Percentiles rank a stretch among this genome's conserved stretches.
phyloP scores from a whole-genome alignment of 179 eudicot genomes.

The Spinacia oleracea region DNA sequence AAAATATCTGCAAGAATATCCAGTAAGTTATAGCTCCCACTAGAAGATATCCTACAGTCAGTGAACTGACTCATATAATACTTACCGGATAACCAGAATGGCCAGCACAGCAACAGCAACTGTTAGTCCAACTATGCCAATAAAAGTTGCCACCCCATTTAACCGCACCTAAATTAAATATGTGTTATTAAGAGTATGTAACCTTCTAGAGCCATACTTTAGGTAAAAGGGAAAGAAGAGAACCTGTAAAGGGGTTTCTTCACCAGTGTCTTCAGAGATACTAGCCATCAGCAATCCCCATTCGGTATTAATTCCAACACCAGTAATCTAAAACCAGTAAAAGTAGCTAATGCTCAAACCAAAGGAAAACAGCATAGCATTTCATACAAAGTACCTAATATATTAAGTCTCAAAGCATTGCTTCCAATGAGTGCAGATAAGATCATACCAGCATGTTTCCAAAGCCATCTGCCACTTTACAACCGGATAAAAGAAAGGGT shows the following conservation, averaged over 20 bases:
- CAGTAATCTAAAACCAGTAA: constrained; percentile 56
- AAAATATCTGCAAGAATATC: constrained; percentile 51
- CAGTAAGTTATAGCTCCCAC: neutral
- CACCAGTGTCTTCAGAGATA: constrained; percentile 85
- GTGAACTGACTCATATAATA: neutral
- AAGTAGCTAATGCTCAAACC: constrained; percentile 5
- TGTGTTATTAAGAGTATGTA: constrained; percentile 1
- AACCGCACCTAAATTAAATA: constrained; percentile 62
- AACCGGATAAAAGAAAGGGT: constrained; percentile 85
- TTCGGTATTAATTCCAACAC: constrained; percentile 90
- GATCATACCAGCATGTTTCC: constrained; percentile 83
- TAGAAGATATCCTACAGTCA: neutral
- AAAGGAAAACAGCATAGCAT: neutral
- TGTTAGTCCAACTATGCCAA: constrained; percentile 85
- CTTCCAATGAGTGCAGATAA: neutral
- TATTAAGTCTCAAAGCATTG: neutral
- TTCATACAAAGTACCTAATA: neutral
- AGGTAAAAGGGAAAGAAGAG: constrained; percentile 7
- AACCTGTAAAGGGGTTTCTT: constrained; percentile 96
- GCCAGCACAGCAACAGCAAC: constrained; percentile 72
- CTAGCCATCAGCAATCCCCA: constrained; percentile 97
- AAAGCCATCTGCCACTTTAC: constrained; percentile 94
- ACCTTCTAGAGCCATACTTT: neutral
- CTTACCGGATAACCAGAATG: constrained; percentile 68
- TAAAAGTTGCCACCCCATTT: constrained; percentile 88